phyloP scores from a whole-genome alignment of 2,329 filamentous ascomycete species.

The Botryosphaeria dothidea region DNA sequence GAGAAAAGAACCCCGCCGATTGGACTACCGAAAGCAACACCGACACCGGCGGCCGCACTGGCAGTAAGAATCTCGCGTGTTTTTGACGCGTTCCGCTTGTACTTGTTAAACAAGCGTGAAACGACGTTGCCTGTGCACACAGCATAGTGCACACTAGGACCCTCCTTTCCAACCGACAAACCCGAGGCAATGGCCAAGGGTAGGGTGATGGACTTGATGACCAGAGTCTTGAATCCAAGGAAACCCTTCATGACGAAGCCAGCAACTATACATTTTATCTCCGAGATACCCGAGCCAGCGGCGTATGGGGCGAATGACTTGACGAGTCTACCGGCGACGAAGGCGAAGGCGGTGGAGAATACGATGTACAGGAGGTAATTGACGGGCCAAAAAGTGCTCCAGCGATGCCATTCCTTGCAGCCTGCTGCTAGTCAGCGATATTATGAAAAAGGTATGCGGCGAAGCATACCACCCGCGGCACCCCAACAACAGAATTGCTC shows the following conservation, averaged over 20 bases:
- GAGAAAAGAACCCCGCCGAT: conserved; percentile 97
- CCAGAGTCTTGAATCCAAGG: conserved; percentile 82
- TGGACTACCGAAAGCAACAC: conserved; percentile 94
- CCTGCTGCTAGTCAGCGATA: conserved; percentile 47
- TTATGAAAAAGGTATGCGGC: background rate
- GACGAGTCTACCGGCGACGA: conserved; percentile 79
- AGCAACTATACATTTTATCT: conserved; percentile 99
- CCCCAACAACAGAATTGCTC: conserved; percentile 99
- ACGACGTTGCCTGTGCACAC: conserved; percentile 98
- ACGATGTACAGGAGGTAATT: conserved; percentile 90
- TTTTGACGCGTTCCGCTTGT: conserved; percentile 87
- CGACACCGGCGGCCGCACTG: conserved; percentile 91
- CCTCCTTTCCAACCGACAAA: conserved; percentile 93
- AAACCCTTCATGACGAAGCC: conserved; percentile 99
- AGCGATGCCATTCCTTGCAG: conserved; percentile 84
- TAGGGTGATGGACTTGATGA: conserved; percentile 91
- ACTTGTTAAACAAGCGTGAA: conserved; percentile 88
- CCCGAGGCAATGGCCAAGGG: conserved; percentile 93
- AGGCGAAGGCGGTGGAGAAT: conserved; percentile 81
- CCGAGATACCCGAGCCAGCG: conserved; percentile 93
- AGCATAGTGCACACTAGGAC: conserved; percentile 97
- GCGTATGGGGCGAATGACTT: conserved; percentile 93
- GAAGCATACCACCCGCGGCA: conserved; percentile 71
- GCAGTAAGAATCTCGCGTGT: conserved; percentile 94
- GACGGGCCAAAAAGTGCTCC: conserved; percentile 74